A percentile compares a stretch with the other conserved stretches of the same genome.
Evolutionary conservation across 805 yeast genomes (phyloP).

Genomic region (Wickerhamiella spandovensis): DNA sequence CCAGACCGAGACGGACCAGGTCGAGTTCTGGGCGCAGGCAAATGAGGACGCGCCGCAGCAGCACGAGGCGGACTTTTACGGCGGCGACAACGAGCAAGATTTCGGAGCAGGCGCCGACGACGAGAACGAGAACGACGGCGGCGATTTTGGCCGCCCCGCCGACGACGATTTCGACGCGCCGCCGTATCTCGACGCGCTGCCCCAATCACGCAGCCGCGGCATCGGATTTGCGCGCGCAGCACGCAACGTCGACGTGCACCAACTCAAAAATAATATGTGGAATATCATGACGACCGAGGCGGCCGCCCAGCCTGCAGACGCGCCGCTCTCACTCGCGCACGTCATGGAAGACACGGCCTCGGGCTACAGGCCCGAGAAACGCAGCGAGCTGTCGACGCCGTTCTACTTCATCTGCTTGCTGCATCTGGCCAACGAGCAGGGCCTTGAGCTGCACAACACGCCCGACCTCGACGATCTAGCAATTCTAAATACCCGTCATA

Average conservation of each 20-base stretch:
- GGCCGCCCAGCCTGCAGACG: constrained; percentile 24
- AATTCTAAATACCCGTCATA: background rate
- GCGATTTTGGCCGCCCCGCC: too few relatives aligned
- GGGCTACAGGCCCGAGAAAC: constrained; percentile 42
- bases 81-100: constrained; percentile 9
- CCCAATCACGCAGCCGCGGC: constrained; percentile 11
- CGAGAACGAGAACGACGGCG: too few relatives aligned
- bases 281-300: constrained; percentile 26
- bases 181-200: background rate
- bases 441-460: constrained; percentile 41
- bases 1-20: background rate
- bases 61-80: constrained; percentile 17
- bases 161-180: too few relatives aligned
- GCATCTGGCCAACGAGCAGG: constrained; percentile 80
- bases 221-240: constrained; percentile 57
- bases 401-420: constrained; percentile 72
- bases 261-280: constrained; percentile 69
- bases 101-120: constrained; percentile 4
- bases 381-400: constrained; percentile 65
- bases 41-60: constrained; percentile 7
- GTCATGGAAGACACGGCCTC: constrained; percentile 37
- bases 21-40: constrained; percentile 56
- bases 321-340: constrained; percentile 27
- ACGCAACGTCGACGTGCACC: constrained; percentile 63
- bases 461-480: constrained; percentile 25